These are phyloP conservation scores for Coemansia sp. DNA, from an alignment of 192 early-diverging fungal species.

Conservation along the genomic window DNA sequence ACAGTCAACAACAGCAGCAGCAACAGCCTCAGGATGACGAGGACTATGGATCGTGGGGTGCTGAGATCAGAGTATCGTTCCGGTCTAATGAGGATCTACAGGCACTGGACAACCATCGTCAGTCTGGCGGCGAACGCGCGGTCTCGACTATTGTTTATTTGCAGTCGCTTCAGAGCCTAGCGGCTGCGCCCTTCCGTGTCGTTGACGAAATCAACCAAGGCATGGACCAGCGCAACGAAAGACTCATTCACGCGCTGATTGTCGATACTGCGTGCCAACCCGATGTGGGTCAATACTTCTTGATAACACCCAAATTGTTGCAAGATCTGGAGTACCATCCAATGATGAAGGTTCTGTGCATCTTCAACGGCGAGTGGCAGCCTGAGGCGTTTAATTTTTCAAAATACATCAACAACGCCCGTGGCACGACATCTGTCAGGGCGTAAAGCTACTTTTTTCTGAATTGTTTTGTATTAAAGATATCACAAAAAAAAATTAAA, in stretches of 20 bases:
- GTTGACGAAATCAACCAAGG: constrained; percentile 99
- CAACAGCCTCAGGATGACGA: constrained; percentile 56
- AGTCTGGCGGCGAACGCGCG: constrained; percentile 95
- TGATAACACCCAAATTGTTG: constrained; percentile 99
- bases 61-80: constrained; percentile 95
- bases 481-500: too few species aligned
- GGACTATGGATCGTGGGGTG: constrained; percentile 89
- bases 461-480: too few species aligned
- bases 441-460: not conserved
- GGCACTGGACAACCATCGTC: constrained; percentile 80
- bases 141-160: constrained; percentile 96
- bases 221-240: constrained; percentile 97
- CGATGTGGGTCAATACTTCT: constrained; percentile 72
- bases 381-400: constrained; percentile 56
- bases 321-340: constrained; percentile 89
- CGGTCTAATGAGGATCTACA: constrained; percentile 81
- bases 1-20: not conserved
- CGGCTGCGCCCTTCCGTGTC: constrained; percentile 90
- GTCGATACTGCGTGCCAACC: constrained; percentile 76
- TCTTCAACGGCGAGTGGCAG: constrained; percentile 93
- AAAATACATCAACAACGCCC: constrained; percentile 44
- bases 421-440: not conserved
- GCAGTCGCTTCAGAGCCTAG: constrained; percentile 85
- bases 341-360: constrained; percentile 86
- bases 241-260: constrained; percentile 90